Evolutionary conservation across 2,329 filamentous ascomycete genomes (phyloP).

Genomic region (Xylaria sp.): DNA sequence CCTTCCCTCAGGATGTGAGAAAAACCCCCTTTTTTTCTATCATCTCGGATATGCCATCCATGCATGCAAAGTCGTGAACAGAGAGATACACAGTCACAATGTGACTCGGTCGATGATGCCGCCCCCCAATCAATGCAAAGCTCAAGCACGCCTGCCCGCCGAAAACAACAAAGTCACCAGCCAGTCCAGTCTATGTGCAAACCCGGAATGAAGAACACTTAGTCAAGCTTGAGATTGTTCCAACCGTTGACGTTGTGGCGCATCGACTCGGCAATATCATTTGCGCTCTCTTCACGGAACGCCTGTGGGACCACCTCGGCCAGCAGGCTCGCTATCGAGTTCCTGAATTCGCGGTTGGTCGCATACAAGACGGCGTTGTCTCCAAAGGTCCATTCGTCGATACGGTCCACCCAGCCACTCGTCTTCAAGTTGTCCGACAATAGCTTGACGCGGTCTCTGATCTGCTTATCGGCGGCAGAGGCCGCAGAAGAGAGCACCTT

Average conservation of each 20-base stretch:
- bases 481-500: slow-evolving; percentile 30
- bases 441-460: slow-evolving; percentile 32
- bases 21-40: no score
- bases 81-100: no score
- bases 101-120: no score
- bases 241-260: slow-evolving; percentile 33
- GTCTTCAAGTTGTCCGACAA: slow-evolving; percentile 30
- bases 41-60: no score
- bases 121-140: no score
- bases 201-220: not conserved
- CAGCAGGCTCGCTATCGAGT: not conserved
- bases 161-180: no score
- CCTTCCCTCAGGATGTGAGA: no score
- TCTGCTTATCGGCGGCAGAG: slow-evolving; percentile 23
- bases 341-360: not conserved
- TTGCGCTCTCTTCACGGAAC: slow-evolving; percentile 17
- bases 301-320: slow-evolving; percentile 1
- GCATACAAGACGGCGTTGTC: not conserved
- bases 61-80: no score
- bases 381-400: slow-evolving; percentile 33
- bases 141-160: no score
- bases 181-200: not conserved
- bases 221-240: slow-evolving; percentile 14
- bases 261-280: slow-evolving; percentile 31
- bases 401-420: slow-evolving; percentile 36